These are phyloP conservation scores for Hyaloscypha variabilis DNA, from an alignment of 495 filamentous ascomycete genomes.

Conservation along the genomic window DNA sequence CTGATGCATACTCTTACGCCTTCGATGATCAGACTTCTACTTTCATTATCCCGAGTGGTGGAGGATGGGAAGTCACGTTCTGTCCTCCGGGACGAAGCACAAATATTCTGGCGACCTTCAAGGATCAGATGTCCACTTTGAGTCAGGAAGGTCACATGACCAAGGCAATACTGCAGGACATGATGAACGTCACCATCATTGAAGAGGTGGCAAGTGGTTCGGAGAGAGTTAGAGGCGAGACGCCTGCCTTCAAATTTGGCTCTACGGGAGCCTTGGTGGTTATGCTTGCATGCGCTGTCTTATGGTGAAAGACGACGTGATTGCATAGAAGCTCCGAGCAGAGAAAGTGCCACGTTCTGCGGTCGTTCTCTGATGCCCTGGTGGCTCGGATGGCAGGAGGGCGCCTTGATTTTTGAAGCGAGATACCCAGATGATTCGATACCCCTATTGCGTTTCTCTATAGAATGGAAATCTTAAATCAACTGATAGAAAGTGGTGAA, in stretches of 20 bases:
- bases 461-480: background rate
- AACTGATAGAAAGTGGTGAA: background rate
- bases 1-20: slow-evolving; percentile 81
- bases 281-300: slow-evolving; percentile 28
- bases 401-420: background rate
- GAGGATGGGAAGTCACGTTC: slow-evolving; percentile 76
- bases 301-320: slow-evolving; percentile 13
- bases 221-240: slow-evolving; percentile 16
- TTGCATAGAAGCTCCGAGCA: background rate
- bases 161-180: slow-evolving; percentile 20
- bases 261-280: slow-evolving; percentile 31
- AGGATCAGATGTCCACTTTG: slow-evolving; percentile 39
- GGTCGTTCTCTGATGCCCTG: background rate
- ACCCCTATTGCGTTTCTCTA: background rate
- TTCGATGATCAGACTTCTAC: slow-evolving; percentile 76
- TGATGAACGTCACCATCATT: slow-evolving; percentile 31
- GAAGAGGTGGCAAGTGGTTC: slow-evolving; percentile 19
- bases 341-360: slow-evolving; percentile 1
- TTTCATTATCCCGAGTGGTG: slow-evolving; percentile 73
- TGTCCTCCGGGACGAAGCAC: slow-evolving; percentile 73
- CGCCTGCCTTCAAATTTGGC: slow-evolving; percentile 3
- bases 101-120: slow-evolving; percentile 60
- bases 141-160: slow-evolving; percentile 15
- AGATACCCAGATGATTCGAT: slow-evolving; percentile 1
- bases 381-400: slow-evolving; percentile 12